These are phyloP conservation scores for Ceratobasidium sp. DNA, from an alignment of 1,284 basidiomycete species.

Conservation along the genomic window DNA sequence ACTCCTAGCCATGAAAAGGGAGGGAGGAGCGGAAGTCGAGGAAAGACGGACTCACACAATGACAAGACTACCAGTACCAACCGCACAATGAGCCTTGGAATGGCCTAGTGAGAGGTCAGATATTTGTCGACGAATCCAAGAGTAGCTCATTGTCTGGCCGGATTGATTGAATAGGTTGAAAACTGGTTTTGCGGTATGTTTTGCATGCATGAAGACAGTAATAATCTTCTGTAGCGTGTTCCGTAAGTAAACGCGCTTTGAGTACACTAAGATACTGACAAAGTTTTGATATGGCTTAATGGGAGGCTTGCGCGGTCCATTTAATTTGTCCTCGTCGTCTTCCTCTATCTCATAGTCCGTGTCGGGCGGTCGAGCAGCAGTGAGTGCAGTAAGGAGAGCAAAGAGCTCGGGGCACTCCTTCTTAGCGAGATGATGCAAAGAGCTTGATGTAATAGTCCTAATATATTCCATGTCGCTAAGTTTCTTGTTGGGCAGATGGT, in stretches of 20 bases:
- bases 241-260: not conserved
- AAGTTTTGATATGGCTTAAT: not conserved
- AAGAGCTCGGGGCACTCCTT: not conserved
- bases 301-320: not conserved
- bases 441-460: not conserved
- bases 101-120: not conserved
- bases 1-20: not conserved
- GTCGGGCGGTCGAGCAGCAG: not conserved
- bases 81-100: not conserved
- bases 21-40: not conserved
- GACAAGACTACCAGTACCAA: not conserved
- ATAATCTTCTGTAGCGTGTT: no score
- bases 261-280: not conserved
- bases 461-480: not conserved
- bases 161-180: no score
- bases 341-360: not conserved
- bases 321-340: not conserved
- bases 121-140: not conserved
- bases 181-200: no score
- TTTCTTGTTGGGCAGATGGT: not conserved
- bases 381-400: not conserved
- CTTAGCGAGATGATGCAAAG: not conserved
- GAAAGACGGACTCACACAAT: not conserved
- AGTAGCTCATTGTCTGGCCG: no score
- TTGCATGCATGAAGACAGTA: no score